Conservation (phyloP, 768 basidiomycete genomes). For the Artomyces pyxidatus region DNA sequence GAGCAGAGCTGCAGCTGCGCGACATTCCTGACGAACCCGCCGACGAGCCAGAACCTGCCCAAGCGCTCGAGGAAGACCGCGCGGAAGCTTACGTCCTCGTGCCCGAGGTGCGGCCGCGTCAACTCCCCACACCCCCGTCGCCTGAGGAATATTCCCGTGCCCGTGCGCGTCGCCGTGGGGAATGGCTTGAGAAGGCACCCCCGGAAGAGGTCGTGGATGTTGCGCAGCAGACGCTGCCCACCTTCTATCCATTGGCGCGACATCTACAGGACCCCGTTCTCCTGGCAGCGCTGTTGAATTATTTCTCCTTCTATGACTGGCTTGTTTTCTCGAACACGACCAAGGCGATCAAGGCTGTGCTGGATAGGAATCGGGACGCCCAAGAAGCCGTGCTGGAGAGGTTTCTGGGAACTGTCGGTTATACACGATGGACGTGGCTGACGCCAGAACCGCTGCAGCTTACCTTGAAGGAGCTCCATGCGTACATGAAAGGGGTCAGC, state of each 20-base stretch:
- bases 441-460: conserved; percentile 51
- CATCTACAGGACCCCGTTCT: conserved; percentile 50
- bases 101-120: conserved; percentile 9
- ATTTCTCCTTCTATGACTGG: conserved; percentile 70
- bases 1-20: background rate
- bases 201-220: conserved; percentile 28
- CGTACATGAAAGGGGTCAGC: conserved; percentile 74
- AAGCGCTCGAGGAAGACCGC: background rate
- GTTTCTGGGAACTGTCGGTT: conserved; percentile 66
- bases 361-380: conserved; percentile 43
- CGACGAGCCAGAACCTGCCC: background rate
- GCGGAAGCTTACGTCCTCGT: conserved; percentile 1
- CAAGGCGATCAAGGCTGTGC: conserved; percentile 39
- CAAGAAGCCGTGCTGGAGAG: conserved; percentile 62
- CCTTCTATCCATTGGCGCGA: conserved; percentile 41
- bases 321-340: conserved; percentile 49
- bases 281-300: conserved; percentile 45
- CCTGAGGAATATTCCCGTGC: conserved; percentile 34
- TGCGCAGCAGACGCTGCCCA: conserved; percentile 19
- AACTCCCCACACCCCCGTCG: conserved; percentile 17
- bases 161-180: conserved; percentile 33
- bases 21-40: background rate
- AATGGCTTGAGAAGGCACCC: conserved; percentile 30
- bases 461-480: conserved; percentile 67
- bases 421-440: conserved; percentile 52